Conservation (phyloP, 2,329 filamentous ascomycete species). For the Metarhizium sp. region DNA sequence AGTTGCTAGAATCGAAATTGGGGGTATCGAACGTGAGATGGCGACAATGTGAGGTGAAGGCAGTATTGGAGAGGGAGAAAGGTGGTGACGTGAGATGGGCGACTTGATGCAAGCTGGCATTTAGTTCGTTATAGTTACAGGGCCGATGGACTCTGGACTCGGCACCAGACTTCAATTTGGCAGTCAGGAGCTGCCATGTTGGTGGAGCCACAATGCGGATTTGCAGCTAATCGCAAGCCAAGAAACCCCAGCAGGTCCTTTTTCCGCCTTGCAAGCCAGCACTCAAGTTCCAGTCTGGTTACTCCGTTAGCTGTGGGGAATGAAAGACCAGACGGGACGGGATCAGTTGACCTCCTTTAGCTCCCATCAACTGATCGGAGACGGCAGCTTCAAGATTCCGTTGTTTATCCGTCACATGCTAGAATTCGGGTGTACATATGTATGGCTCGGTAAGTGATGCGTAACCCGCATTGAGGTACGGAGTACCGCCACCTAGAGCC, state of each 20-base stretch:
- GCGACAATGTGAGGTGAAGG: not conserved
- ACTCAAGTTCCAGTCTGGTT: not conserved
- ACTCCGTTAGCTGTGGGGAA: not conserved
- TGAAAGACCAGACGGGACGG: not conserved
- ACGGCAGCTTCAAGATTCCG: too few relatives aligned
- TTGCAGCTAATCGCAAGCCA: not conserved
- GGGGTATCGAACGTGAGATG: not conserved
- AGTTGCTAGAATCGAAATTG: not conserved
- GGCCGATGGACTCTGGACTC: not conserved
- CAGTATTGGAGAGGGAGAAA: not conserved
- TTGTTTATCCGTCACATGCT: too few relatives aligned
- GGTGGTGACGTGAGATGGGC: slow-evolving; percentile 9
- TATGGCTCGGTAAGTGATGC: too few relatives aligned
- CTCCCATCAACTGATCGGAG: too few relatives aligned
- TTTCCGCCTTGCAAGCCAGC: not conserved
- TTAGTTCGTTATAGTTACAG: not conserved
- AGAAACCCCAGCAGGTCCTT: not conserved
- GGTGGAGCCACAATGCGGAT: not conserved
- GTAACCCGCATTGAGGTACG: too few relatives aligned
- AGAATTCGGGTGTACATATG: too few relatives aligned
- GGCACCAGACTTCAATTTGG: not conserved
- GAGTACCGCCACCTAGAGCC: too few relatives aligned
- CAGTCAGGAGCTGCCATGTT: not conserved
- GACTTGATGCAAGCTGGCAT: slow-evolving; percentile 8
- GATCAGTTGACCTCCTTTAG: too few relatives aligned